Evolutionary conservation across 768 basidiomycete genomes (phyloP), one percentile per base, ranked within the genome.

Genomic region (Pisolithus albus): DNA sequence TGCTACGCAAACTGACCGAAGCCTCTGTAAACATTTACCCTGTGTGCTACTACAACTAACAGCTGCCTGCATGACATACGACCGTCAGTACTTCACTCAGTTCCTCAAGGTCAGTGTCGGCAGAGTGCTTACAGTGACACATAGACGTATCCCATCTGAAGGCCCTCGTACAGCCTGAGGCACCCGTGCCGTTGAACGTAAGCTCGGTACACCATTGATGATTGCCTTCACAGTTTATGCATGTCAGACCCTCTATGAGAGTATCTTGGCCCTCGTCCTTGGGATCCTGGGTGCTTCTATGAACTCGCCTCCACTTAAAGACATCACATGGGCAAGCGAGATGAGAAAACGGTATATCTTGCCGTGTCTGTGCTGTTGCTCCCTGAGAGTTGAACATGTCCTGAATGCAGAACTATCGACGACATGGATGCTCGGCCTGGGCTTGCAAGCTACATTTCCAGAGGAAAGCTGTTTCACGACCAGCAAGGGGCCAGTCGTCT

Each of bases 291-390:
- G 88, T 7, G 86, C 87, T 30, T 79, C 81, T n/a, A 59, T 88
- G 53, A 83, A 78, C 56, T 76, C 84, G 7, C 80, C 88, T 1
- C 64, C 74, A 30, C 68, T 92, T 32, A 88, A 84, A 58, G 87
- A 91, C 60, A 88, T 92, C 53, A 85, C 86, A 32, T 93, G 89
- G 91, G 80, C 88, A 16, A 89, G 86, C 59, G 90, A 94, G 69
- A 92, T 92, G 90, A 79, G 78, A 59, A 83, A 78, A 62, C 77
- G 84, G 90, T 90, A 59, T 28, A 7, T 6, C 39, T 28, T 19
- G 41, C n/a, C 9, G n/a, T 46, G 50, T 37, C 32, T 44, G 0
- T 24, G 4, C 34, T 44, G 24, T 18, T 26, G 19, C 50, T 7
- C 15, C 6, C 21, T 11, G 23, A 39, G 11, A 44, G 19, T 44